These are phyloP conservation scores for Chrysanthemum lavandulifolium DNA, from an alignment of 129 eudicot species.

Conservation along the genomic window DNA sequence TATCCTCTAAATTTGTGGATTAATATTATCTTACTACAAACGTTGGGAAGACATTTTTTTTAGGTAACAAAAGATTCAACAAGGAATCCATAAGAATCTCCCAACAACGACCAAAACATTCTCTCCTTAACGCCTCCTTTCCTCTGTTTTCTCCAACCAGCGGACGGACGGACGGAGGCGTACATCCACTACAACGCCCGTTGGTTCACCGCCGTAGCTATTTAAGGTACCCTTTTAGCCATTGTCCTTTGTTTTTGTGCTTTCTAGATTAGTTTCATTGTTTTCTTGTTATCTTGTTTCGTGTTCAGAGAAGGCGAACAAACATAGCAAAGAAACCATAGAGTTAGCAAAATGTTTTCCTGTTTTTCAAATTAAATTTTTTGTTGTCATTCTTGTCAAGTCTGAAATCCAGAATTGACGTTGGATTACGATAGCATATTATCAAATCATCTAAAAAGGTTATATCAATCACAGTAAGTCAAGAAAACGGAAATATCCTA, in stretches of 20 bases:
- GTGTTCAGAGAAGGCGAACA: too few species aligned
- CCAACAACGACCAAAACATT: slow-evolving; percentile 10
- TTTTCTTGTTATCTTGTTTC: neutral
- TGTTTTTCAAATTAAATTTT: too few species aligned
- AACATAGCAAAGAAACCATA: too few species aligned
- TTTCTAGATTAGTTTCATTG: neutral
- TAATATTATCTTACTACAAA: slow-evolving; percentile 2
- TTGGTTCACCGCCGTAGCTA: slow-evolving; percentile 16
- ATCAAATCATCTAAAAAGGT: neutral
- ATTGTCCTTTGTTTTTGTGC: neutral
- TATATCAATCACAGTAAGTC: neutral
- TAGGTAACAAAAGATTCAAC: slow-evolving; percentile 14
- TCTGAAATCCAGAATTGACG: too few species aligned
- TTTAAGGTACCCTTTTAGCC: neutral
- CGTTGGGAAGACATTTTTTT: slow-evolving; percentile 11
- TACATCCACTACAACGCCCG: slow-evolving; percentile 18
- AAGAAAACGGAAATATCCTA: neutral
- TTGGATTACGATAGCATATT: neutral
- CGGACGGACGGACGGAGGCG: slow-evolving; percentile 23
- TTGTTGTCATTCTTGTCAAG: too few species aligned
- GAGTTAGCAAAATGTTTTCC: too few species aligned
- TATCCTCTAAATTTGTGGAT: neutral
- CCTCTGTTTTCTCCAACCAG: neutral
- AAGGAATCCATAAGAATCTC: slow-evolving; percentile 11
- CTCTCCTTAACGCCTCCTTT: slow-evolving; percentile 1